Evolutionary conservation across 495 filamentous ascomycete species (phyloP), one percentile per base, ranked within the genome.

Genomic region (Penicillium ochrochloron): DNA sequence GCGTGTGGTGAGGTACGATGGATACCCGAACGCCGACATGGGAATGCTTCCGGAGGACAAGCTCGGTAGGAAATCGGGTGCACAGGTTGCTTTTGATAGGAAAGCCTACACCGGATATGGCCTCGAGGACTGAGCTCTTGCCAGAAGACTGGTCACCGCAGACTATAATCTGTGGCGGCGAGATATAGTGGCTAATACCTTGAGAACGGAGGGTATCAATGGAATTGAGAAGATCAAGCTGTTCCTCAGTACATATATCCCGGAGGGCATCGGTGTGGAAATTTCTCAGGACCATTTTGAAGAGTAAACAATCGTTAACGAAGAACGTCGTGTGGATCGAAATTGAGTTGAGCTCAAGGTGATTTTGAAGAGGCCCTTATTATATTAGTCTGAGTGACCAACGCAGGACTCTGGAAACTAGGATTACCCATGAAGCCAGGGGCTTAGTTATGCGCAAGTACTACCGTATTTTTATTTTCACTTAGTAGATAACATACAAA

Each of bases 91-190:
- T 73, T n/a, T 69, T 75, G 7, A 56, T 61, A 14, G 78, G 77
- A 56, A 78, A 76, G 0, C 29, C 37, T 0, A 78, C 65, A 0
- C 66, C 35, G 3, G 74, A 68, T 21, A 79, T 71, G 11, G 70
- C 72, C 56, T 77, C 69, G 1, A 90, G 78, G 4, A 89, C 82
- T 0, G 88, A 88, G 73, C 84, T 87, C 61, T 88, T 89, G 5
- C 85, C 88, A 7, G 76, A 76, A 2, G 82, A 86, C 63, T 89
- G 84, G 70, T 85, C 80, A 11, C 87, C 85, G 63, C 81, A 85
- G 2, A 89, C 84, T 29, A 88, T 79, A n/a, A 89, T 67, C 68
- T 91, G 85, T 8, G 88, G 87, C 5, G 71, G 34, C 5, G 27
- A 19, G 14, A 62, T 39, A 23, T 44, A 37, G 15, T 37, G 21